phyloP scores from a whole-genome alignment of 768 basidiomycete species.

The Chiua virens region DNA sequence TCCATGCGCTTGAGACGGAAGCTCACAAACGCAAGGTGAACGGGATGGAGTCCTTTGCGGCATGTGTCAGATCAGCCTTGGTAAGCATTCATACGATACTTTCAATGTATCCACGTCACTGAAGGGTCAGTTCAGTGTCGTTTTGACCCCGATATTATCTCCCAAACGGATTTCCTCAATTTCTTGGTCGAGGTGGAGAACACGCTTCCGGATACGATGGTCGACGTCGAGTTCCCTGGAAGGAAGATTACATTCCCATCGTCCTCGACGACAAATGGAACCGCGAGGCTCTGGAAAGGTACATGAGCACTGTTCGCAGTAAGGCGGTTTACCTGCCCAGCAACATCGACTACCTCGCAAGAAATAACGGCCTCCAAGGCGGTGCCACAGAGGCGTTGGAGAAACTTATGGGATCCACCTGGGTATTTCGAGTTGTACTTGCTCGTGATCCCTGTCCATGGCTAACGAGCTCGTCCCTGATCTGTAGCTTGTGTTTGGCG shows the following conservation, averaged over 20 bases:
- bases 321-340: conserved; percentile 67
- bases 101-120: background rate
- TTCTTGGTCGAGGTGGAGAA: conserved; percentile 40
- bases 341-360: conserved; percentile 66
- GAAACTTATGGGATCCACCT: conserved; percentile 49
- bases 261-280: conserved; percentile 61
- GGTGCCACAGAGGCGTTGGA: conserved; percentile 43
- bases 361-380: conserved; percentile 55
- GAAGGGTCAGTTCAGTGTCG: conserved; percentile 38
- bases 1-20: conserved; percentile 53
- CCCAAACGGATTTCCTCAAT: conserved; percentile 44
- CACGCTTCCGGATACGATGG: conserved; percentile 40
- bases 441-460: background rate
- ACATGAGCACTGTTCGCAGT: conserved; percentile 54
- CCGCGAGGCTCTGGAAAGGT: conserved; percentile 53
- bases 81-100: conserved; percentile 30
- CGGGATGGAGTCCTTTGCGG: conserved; percentile 44
- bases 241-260: conserved; percentile 61
- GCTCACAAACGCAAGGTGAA: conserved; percentile 31
- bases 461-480: conserved; percentile 7
- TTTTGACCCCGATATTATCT: conserved; percentile 44
- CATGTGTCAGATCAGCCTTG: conserved; percentile 60
- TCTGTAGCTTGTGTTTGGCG: conserved; percentile 56
- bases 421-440: conserved; percentile 35
- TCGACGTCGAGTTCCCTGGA: conserved; percentile 45